These are phyloP conservation scores for Kandelia obovata DNA, from an alignment of 345 rosid species.

Conservation along the genomic window DNA sequence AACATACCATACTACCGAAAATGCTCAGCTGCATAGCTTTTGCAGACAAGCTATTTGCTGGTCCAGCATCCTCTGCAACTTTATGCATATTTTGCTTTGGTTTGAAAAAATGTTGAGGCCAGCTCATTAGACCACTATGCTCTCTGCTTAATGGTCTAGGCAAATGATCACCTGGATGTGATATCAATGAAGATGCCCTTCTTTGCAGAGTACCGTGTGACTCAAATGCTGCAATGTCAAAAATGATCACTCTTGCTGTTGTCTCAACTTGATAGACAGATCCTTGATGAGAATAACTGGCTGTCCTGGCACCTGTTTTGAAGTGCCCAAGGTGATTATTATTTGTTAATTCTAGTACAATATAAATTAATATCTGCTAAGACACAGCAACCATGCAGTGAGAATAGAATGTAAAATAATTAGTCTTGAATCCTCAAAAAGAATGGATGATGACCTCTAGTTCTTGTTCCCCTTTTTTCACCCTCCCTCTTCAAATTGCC, in stretches of 20 bases:
- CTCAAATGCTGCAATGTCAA: constrained; percentile 58
- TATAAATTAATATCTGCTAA: not conserved
- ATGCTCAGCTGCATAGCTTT: constrained; percentile 77
- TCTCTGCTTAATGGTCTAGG: constrained; percentile 52
- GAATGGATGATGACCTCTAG: too few species aligned
- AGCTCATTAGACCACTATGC: constrained; percentile 60
- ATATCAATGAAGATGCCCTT: constrained; percentile 45
- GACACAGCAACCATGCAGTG: not conserved
- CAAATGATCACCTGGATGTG: constrained; percentile 41
- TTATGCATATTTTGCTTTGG: constrained; percentile 26
- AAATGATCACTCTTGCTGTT: constrained; percentile 67
- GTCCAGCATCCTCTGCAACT: constrained; percentile 17
- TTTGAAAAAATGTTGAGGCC: constrained; percentile 56
- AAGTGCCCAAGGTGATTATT: too few species aligned
- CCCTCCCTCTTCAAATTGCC: not conserved
- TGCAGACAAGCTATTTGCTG: constrained; percentile 53
- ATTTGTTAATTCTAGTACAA: too few species aligned
- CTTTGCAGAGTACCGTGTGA: constrained; percentile 37
- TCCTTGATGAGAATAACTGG: constrained; percentile 57
- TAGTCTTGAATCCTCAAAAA: too few species aligned
- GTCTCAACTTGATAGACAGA: constrained; percentile 61
- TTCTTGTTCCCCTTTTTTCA: not conserved
- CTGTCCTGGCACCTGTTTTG: constrained; percentile 27
- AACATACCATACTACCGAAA: constrained; percentile 76
- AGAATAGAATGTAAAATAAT: too few species aligned